Conservation (phyloP, 495 filamentous ascomycete species). For the Thozetella sp. region DNA sequence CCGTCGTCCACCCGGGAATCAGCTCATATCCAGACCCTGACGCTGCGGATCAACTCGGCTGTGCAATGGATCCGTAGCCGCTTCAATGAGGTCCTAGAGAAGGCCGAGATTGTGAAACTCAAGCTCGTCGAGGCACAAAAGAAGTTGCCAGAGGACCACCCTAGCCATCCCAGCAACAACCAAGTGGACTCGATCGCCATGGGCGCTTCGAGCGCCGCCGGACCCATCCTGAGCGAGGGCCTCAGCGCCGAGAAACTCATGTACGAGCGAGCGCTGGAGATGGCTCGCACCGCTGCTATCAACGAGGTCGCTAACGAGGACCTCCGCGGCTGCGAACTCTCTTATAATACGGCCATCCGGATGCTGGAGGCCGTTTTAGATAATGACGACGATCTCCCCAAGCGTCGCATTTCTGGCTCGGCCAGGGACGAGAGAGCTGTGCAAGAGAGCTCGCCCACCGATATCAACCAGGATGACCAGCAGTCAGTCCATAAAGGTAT, state of each 20-base stretch:
- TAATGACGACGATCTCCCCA: conserved; percentile 69
- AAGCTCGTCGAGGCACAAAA: conserved; percentile 88
- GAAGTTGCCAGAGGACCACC: conserved; percentile 80
- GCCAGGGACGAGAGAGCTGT: conserved; percentile 42
- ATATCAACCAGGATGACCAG: conserved; percentile 73
- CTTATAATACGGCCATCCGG: conserved; percentile 85
- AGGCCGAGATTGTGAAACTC: conserved; percentile 86
- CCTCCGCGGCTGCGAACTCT: conserved; percentile 85
- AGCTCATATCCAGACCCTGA: conserved; percentile 53
- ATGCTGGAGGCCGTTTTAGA: conserved; percentile 96
- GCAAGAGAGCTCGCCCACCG: conserved; percentile 54
- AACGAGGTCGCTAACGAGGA: conserved; percentile 94
- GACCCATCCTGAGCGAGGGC: conserved; percentile 61
- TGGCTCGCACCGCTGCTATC: conserved; percentile 92
- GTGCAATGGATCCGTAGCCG: conserved; percentile 93
- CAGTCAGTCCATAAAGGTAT: conserved; percentile 70
- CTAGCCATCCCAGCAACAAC: conserved; percentile 81
- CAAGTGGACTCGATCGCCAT: conserved; percentile 42
- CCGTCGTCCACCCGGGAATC: conserved; percentile 43
- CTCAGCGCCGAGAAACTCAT: conserved; percentile 95
- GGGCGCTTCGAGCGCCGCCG: conserved; percentile 58
- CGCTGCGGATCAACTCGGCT: conserved; percentile 81
- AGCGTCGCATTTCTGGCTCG: conserved; percentile 33
- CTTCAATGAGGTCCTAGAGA: conserved; percentile 96
- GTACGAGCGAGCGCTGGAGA: conserved; percentile 96